These are phyloP conservation scores for Lepidopterella palustris DNA, from an alignment of 495 filamentous ascomycete genomes.

Conservation along the genomic window DNA sequence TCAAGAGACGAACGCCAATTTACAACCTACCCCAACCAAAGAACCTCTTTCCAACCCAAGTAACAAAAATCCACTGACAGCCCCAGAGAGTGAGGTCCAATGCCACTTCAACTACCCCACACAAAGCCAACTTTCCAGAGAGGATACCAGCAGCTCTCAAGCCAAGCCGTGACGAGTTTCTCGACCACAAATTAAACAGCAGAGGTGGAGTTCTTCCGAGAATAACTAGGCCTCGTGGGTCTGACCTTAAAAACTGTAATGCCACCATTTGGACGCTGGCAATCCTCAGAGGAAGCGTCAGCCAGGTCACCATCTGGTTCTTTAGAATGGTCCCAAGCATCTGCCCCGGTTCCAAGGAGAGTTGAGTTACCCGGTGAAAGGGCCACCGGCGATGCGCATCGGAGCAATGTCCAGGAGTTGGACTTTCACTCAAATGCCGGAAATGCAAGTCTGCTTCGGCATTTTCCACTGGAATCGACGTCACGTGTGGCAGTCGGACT, in stretches of 20 bases:
- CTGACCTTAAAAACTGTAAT: constrained; percentile 5
- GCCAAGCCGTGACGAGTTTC: not conserved
- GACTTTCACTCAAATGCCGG: not conserved
- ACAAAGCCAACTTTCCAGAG: constrained; percentile 14
- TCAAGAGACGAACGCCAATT: not conserved
- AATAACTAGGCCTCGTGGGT: not conserved
- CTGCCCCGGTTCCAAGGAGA: constrained; percentile 15
- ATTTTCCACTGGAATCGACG: constrained; percentile 6
- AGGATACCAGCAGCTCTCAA: constrained; percentile 7
- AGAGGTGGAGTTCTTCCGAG: not conserved
- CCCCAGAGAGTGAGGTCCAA: constrained; percentile 22
- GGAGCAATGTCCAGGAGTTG: not conserved
- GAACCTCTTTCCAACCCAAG: constrained; percentile 9
- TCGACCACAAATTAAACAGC: not conserved
- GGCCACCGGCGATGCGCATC: not conserved
- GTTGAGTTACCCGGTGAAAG: constrained; percentile 20
- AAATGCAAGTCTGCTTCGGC: not conserved
- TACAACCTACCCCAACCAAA: constrained; percentile 22
- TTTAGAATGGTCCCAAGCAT: constrained; percentile 22
- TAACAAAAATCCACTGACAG: constrained; percentile 14
- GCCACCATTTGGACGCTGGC: constrained; percentile 17
- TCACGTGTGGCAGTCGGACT: constrained; percentile 19
- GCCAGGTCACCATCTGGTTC: constrained; percentile 18
- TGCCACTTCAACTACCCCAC: constrained; percentile 13
- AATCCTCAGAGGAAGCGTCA: constrained; percentile 15